Evolutionary conservation across 257 asterid species (phyloP).

Genomic region (Solanum tarapatanum): DNA sequence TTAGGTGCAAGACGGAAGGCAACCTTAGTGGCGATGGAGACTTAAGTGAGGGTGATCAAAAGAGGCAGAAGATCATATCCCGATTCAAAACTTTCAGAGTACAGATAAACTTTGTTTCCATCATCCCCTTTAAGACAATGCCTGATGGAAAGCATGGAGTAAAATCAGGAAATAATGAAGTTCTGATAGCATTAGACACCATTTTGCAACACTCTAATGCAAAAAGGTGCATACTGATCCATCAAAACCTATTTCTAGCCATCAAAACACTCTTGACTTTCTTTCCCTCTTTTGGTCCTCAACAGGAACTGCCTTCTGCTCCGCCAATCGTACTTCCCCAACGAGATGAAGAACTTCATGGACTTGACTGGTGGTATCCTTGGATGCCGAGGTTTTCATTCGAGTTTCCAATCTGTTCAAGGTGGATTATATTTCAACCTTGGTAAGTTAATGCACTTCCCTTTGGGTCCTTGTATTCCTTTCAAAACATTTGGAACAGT

Average conservation of each 20-base stretch:
- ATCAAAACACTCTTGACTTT: not conserved
- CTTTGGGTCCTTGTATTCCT: not conserved
- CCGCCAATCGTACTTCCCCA: slow-evolving; percentile 25
- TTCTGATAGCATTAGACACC: slow-evolving; percentile 24
- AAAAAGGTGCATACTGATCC: slow-evolving; percentile 14
- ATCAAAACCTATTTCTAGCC: not conserved
- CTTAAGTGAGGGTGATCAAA: slow-evolving; percentile 17
- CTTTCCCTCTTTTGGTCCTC: not conserved
- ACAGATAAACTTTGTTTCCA: slow-evolving; percentile 17
- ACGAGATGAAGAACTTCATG: slow-evolving; percentile 16
- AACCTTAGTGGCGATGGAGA: not conserved
- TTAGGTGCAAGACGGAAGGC: not conserved
- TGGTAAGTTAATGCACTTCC: slow-evolving; percentile 12
- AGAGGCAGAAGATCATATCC: slow-evolving; percentile 26
- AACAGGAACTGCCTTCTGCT: slow-evolving; percentile 38
- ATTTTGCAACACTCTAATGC: slow-evolving; percentile 30
- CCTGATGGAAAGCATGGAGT: not conserved
- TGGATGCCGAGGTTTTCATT: slow-evolving; percentile 38
- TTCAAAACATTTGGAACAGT: not conserved
- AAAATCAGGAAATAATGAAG: not conserved
- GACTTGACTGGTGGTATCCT: slow-evolving; percentile 36
- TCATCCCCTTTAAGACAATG: slow-evolving; percentile 17
- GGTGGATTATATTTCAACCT: slow-evolving; percentile 41
- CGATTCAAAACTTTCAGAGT: slow-evolving; percentile 15
- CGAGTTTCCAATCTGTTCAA: slow-evolving; percentile 35